Evolutionary conservation across 768 basidiomycete genomes (phyloP).

Genomic region (Boletus rubroflammeus): DNA sequence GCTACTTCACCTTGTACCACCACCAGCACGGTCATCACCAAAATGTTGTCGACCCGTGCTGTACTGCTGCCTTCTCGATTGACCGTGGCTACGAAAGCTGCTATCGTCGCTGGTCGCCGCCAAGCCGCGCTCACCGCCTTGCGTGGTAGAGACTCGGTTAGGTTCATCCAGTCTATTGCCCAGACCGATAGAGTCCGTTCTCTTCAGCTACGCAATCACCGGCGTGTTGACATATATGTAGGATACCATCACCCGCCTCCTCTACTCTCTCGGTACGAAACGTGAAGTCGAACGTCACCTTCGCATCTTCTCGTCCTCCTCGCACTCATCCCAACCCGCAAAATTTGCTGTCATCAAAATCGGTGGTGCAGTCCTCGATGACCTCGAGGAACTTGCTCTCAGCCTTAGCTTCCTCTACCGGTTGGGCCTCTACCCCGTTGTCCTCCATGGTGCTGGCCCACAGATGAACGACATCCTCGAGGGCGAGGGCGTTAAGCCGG

Average conservation of each 20-base stretch:
- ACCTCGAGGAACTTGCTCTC: constrained; percentile 90
- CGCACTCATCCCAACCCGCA: constrained; percentile 83
- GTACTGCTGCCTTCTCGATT: constrained; percentile 22
- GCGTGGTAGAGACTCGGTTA: constrained; percentile 35
- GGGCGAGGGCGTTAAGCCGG: constrained; percentile 86
- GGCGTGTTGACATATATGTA: constrained; percentile 28
- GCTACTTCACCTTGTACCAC: constrained; percentile 1
- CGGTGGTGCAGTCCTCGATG: constrained; percentile 90
- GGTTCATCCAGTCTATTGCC: constrained; percentile 57
- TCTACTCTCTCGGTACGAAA: constrained; percentile 96
- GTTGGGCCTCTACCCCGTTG: constrained; percentile 95
- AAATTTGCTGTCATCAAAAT: constrained; percentile 99
- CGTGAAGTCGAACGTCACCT: constrained; percentile 98
- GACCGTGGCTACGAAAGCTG: constrained; percentile 42
- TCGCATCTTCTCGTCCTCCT: constrained; percentile 94
- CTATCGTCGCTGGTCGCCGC: constrained; percentile 41
- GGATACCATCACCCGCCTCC: constrained; percentile 96
- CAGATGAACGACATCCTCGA: constrained; percentile 95
- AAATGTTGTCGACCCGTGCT: constrained; percentile 33
- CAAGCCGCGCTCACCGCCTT: constrained; percentile 42
- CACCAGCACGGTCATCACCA: background rate
- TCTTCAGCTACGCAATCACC: background rate
- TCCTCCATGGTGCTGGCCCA: constrained; percentile 95
- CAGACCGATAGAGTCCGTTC: constrained; percentile 70
- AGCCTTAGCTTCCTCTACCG: constrained; percentile 96